Evolutionary conservation across 108 stramenopile species (phyloP), one percentile per base, ranked within the genome.

Genomic region (Aurantiochytrium sp.): DNA sequence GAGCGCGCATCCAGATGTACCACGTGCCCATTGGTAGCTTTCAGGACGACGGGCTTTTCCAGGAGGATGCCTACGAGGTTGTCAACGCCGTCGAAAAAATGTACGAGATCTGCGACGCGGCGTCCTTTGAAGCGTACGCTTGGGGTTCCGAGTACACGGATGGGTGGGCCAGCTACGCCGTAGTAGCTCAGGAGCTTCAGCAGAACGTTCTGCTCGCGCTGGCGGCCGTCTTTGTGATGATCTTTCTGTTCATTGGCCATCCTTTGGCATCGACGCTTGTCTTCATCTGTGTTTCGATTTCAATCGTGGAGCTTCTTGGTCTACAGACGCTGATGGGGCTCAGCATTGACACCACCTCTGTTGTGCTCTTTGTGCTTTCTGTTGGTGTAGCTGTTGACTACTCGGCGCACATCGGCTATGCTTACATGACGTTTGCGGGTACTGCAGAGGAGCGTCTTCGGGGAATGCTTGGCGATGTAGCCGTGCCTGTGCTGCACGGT

Each of bases 321-420:
- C 19, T 76, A 2, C 88, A 88, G 88, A 42, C 58, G 58, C 21
- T 91, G n/a, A 23, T 60, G 71, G 88, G 71, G 0, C 43, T 91
- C 28, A 35, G 58, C 28, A 21, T 91, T 4, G 88, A 91, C 88
- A 88, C 88, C n/a, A 47, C 88, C 5, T 21, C 60, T 5, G n/a
- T 89, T 18, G 83, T 91, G 23, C 72, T 35, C 28, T 43, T 69
- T n/a, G 49, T 91, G 25, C 88, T 91, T 6, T n/a, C 76, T 19
- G 51, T 91, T 28, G 91, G 91, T 16, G 87, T 91, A 53, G 45
- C 89, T 21, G 89, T 90, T 42, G 89, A 90, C 87, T 90, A 87
- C 49, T 87, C 90, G 6, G 90, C 88, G 16, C 91, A 90, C 64
- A 59, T 91, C 42, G 89, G 72, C 5, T 44, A 90, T 23, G 89